Evolutionary conservation across 352 stramenopile genomes (phyloP), one percentile per base, ranked within the genome.

Genomic region (Phytophthora cactorum): DNA sequence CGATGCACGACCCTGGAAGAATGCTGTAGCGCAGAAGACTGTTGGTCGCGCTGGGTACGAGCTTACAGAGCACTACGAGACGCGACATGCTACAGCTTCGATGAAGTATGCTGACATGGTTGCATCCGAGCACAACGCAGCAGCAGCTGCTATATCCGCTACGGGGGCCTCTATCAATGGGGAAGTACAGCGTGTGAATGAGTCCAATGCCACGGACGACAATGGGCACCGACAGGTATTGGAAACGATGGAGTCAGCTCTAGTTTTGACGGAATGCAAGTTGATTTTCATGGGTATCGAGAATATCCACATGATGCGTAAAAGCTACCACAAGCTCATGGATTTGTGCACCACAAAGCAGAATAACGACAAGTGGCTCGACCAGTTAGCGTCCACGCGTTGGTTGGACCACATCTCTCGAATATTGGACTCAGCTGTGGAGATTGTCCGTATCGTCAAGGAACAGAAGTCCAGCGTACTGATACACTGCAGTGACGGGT

Each of bases 401-500:
- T 95, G 86, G 88, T 63, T 95, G 25, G 80, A 94, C 43, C 84
- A 94, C 59, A 77, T 91, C 12, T 92, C 86, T 45, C 76, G 83
- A 31, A 94, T 96, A 36, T 63, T 96, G 4, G 83, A 93, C 45
- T 92, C 88, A 7, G 81, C 88, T 2, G 79, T 93, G n/a, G 86
- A 96, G 68, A 93, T 94, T 56, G 86, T 90, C 5, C 85, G 86
- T 0, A 79, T 92, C n/a, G 69, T 95, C 25, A 86, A 92, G 17
- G 75, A 89, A 27, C 74, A 93, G 22, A 89, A 89, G 68, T 95
- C 92, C 3, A 97, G 97, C 15, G 94, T 99, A 15, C 71, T 99
- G 36, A 84, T 99, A 56, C 97, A 99, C 73, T 99, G 98, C 72
- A 99, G 92, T 53, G 97, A 99, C 62, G 97, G 97, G 4, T 99